A percentile compares a stretch with the other conserved stretches of the same genome.
phyloP scores from a whole-genome alignment of 345 rosid species.

The Citrus glauca region DNA sequence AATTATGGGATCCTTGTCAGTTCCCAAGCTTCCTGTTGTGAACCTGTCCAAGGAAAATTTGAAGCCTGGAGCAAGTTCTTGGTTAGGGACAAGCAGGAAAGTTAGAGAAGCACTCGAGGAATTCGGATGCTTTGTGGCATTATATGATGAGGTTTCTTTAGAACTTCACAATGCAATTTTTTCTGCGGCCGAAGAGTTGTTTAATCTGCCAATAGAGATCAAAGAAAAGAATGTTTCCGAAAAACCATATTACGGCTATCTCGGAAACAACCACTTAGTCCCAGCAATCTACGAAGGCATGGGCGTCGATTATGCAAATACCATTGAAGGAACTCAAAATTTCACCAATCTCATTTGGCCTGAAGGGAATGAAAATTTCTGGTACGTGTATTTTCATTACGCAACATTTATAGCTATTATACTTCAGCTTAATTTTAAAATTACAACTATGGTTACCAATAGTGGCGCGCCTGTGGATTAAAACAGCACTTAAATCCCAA shows the following conservation, averaged over 20 bases:
- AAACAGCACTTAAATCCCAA: not conserved
- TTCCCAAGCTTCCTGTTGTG: not conserved
- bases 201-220: slow-evolving; percentile 27
- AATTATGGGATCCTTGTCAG: not conserved
- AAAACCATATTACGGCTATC: slow-evolving; percentile 39
- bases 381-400: slow-evolving; percentile 17
- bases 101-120: slow-evolving; percentile 24
- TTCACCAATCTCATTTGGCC: slow-evolving; percentile 55
- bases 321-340: slow-evolving; percentile 22
- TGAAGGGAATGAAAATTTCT: slow-evolving; percentile 34
- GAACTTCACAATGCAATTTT: slow-evolving; percentile 18
- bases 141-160: not conserved
- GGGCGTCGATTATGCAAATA: slow-evolving; percentile 33
- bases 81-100: slow-evolving; percentile 20
- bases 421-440: too few species aligned
- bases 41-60: not conserved
- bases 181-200: slow-evolving; percentile 14
- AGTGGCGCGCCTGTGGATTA: not conserved
- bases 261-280: slow-evolving; percentile 24
- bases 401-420: not conserved
- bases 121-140: slow-evolving; percentile 32
- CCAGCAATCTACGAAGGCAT: slow-evolving; percentile 40
- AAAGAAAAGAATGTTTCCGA: slow-evolving; percentile 38
- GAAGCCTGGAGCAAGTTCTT: slow-evolving; percentile 18
- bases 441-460: not conserved